Percentiles rank a stretch among this genome's conserved stretches.
These are phyloP conservation scores for Lecanicillium sp. DNA, from an alignment of 2,329 filamentous ascomycete genomes.

Conservation along the genomic window DNA sequence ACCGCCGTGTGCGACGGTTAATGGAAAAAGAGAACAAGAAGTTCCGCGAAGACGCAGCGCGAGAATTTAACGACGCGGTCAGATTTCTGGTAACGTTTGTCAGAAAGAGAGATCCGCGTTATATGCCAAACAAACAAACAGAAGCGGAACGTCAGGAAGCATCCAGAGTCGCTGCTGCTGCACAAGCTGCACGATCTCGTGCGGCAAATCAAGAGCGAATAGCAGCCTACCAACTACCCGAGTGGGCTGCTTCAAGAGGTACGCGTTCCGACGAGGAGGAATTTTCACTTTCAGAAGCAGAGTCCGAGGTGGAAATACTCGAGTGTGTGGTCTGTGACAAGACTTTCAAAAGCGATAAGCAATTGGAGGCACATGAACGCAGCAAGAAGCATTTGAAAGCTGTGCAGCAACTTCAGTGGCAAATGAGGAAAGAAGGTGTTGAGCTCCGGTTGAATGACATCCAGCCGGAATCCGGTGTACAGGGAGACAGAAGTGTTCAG, in stretches of 20 bases:
- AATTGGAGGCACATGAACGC: conserved; percentile 85
- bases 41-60: conserved; percentile 70
- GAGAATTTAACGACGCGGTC: conserved; percentile 91
- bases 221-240: conserved; percentile 58
- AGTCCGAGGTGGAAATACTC: conserved; percentile 53
- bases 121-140: conserved; percentile 67
- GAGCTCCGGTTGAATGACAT: conserved; percentile 42
- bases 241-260: conserved; percentile 64
- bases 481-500: background rate
- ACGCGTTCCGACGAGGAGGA: conserved; percentile 46
- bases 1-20: conserved; percentile 70
- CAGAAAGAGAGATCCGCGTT: conserved; percentile 84
- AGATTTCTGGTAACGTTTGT: conserved; percentile 81
- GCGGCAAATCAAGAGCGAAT: conserved; percentile 75
- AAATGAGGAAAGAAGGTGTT: conserved; percentile 77
- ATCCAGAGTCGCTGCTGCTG: conserved; percentile 70
- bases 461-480: background rate
- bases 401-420: conserved; percentile 68
- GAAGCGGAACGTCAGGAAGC: conserved; percentile 75
- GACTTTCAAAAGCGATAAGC: conserved; percentile 83
- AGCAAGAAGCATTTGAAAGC: conserved; percentile 95
- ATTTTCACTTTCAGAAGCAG: conserved; percentile 57
- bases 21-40: conserved; percentile 97
- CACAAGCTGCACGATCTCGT: conserved; percentile 76
- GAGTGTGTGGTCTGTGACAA: conserved; percentile 76